phyloP scores from a whole-genome alignment of 306 rosid species.

The Fragaria iinumae region DNA sequence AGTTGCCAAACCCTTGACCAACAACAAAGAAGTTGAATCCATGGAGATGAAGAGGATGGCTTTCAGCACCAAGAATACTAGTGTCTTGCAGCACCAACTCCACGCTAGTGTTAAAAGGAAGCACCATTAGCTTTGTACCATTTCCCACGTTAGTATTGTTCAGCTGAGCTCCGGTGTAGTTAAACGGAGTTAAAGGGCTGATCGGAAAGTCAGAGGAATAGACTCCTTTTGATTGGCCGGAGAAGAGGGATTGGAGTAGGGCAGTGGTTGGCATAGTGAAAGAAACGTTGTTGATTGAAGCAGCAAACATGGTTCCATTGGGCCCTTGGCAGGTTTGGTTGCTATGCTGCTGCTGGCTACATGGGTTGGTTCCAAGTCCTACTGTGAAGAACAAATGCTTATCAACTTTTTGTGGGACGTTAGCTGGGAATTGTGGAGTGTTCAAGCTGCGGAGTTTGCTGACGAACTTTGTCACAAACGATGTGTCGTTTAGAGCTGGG shows the following conservation, averaged over 20 bases:
- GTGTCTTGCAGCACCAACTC: slow-evolving; percentile 59
- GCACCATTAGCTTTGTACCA: slow-evolving; percentile 54
- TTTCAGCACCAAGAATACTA: slow-evolving; percentile 53
- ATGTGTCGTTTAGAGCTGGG: slow-evolving; percentile 60
- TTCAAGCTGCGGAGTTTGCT: slow-evolving; percentile 50
- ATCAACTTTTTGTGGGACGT: slow-evolving; percentile 56
- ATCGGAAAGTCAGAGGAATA: slow-evolving; percentile 41
- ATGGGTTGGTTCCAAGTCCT: slow-evolving; percentile 62
- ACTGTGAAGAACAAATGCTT: slow-evolving; percentile 56
- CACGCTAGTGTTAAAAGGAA: slow-evolving; percentile 56
- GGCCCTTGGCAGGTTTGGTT: slow-evolving; percentile 67
- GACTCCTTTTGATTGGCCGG: slow-evolving; percentile 41
- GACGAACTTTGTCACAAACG: slow-evolving; percentile 44
- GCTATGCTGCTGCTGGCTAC: slow-evolving; percentile 3
- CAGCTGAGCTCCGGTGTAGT: slow-evolving; percentile 58
- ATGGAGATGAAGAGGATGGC: slow-evolving; percentile 70
- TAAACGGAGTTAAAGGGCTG: slow-evolving; percentile 43
- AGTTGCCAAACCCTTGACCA: slow-evolving; percentile 73
- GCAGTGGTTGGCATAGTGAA: slow-evolving; percentile 49
- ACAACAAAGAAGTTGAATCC: slow-evolving; percentile 69
- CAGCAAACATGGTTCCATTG: slow-evolving; percentile 62
- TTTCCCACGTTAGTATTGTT: slow-evolving; percentile 55
- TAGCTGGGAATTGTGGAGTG: slow-evolving; percentile 49
- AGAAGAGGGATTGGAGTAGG: slow-evolving; percentile 54
- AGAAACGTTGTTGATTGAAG: slow-evolving; percentile 65